Percentiles rank a stretch among this genome's conserved stretches.
These are phyloP conservation scores for Zoysia pacifica DNA, from an alignment of 176 grass and related monocot species.

Conservation along the genomic window DNA sequence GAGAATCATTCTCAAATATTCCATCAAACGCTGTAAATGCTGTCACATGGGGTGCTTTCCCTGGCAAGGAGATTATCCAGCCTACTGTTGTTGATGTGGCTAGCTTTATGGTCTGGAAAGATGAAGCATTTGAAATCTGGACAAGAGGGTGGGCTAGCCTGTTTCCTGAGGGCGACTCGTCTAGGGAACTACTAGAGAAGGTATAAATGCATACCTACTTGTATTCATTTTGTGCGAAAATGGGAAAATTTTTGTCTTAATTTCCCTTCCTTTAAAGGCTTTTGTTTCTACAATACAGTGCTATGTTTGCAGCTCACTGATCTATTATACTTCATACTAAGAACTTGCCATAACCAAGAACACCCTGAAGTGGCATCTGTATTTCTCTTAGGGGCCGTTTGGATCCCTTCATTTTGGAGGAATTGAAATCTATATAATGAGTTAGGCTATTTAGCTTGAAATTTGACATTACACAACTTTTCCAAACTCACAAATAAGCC, in stretches of 20 bases:
- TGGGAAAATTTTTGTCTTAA: not conserved
- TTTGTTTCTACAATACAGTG: not conserved
- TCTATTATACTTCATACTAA: not conserved
- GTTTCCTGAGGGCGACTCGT: conserved; percentile 67
- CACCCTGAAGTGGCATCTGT: not conserved
- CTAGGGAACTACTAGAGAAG: conserved; percentile 69
- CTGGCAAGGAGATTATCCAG: conserved; percentile 79
- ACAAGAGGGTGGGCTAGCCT: conserved; percentile 62
- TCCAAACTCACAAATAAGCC: no score
- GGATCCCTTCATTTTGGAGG: no score
- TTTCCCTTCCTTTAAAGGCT: not conserved
- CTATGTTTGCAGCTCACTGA: not conserved
- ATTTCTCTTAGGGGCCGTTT: not conserved
- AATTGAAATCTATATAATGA: no score
- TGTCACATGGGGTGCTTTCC: conserved; percentile 88
- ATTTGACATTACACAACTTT: no score
- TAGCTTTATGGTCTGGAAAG: conserved; percentile 92
- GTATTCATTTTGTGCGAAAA: not conserved
- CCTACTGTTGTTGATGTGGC: conserved; percentile 66
- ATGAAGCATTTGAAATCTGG: conserved; percentile 89
- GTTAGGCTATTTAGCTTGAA: no score
- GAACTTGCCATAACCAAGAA: not conserved
- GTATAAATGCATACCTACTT: conserved; percentile 31
- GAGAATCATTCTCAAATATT: conserved; percentile 56
- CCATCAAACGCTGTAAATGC: conserved; percentile 62